Evolutionary conservation across 768 basidiomycete species (phyloP).

Genomic region (Termitomyces sp.): DNA sequence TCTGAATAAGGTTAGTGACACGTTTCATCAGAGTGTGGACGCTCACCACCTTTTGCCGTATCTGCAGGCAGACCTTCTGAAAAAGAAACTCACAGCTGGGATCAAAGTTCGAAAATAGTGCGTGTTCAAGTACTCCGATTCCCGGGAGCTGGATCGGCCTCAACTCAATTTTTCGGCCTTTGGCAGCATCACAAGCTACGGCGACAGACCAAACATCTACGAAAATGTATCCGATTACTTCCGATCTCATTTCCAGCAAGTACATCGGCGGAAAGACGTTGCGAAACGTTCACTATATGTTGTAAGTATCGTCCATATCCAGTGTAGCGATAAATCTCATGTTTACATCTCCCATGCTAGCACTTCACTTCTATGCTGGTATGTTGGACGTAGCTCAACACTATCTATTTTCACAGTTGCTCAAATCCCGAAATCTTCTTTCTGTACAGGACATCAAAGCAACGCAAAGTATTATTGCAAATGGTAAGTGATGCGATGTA

Average conservation of each 20-base stretch:
- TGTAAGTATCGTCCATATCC: conserved; percentile 37
- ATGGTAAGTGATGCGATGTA: conserved; percentile 37
- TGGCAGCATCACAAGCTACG: conserved; percentile 72
- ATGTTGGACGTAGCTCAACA: conserved; percentile 3
- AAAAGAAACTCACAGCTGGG: conserved; percentile 66
- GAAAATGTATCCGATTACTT: conserved; percentile 76
- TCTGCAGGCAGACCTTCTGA: conserved; percentile 65
- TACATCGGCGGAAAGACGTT: conserved; percentile 64
- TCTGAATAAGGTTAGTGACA: conserved; percentile 65
- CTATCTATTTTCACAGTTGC: background rate
- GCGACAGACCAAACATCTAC: conserved; percentile 67
- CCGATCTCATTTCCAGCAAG: conserved; percentile 79
- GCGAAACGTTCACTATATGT: conserved; percentile 59
- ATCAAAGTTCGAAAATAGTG: conserved; percentile 74
- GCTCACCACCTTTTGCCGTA: conserved; percentile 4
- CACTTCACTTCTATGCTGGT: conserved; percentile 75
- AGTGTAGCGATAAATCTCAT: background rate
- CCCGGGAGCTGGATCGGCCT: background rate
- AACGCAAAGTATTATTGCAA: conserved; percentile 62
- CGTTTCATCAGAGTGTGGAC: conserved; percentile 2
- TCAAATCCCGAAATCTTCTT: background rate
- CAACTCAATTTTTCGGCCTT: conserved; percentile 7
- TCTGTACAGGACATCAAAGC: conserved; percentile 56
- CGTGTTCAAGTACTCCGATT: conserved; percentile 26
- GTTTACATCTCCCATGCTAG: conserved; percentile 27